Evolutionary conservation across 768 basidiomycete species (phyloP).

Genomic region (Xerocomus spinulosus): DNA sequence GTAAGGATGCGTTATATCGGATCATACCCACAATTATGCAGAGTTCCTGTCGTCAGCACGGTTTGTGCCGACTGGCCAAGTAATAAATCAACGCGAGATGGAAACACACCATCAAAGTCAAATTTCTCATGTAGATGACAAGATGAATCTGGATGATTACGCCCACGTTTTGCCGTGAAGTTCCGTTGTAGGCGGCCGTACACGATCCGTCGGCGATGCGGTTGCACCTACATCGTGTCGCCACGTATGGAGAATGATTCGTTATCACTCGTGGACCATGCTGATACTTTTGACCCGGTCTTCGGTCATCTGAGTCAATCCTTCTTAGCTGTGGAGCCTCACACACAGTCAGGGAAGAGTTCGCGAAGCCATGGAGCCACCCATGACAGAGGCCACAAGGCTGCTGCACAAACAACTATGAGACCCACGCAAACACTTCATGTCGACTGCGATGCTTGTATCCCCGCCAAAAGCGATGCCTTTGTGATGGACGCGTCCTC

Average conservation of each 20-base stretch:
- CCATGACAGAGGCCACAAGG: background rate
- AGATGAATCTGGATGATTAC: background rate
- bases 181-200: background rate
- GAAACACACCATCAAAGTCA: background rate
- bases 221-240: background rate
- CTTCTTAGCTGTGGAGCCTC: background rate
- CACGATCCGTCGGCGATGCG: background rate
- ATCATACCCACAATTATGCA: background rate
- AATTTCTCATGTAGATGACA: background rate
- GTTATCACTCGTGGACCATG: background rate
- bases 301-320: background rate
- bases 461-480: constrained; percentile 1
- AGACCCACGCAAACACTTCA: background rate
- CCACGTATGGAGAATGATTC: background rate
- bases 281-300: background rate
- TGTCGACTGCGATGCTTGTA: constrained; percentile 1
- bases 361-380: background rate
- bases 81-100: background rate
- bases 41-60: background rate
- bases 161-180: background rate
- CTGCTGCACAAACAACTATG: background rate
- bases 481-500: background rate
- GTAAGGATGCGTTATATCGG: background rate
- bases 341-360: background rate
- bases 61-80: background rate